Evolutionary conservation across 148 eudicot species (phyloP).

Genomic region (Limonium bicolor): DNA sequence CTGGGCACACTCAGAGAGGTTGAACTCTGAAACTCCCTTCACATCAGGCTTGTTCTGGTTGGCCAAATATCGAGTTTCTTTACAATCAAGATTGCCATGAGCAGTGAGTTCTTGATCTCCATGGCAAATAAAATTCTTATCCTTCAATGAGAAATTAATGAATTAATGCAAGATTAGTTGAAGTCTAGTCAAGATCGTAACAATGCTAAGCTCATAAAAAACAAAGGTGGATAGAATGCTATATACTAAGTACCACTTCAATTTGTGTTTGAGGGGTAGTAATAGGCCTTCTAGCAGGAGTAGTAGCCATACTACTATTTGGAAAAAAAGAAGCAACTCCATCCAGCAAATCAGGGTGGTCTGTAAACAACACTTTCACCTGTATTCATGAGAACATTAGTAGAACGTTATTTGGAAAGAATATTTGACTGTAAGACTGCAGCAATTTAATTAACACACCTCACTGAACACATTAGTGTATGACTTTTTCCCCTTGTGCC

Average conservation of each 20-base stretch:
- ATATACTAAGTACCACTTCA: too few relatives aligned
- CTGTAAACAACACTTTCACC: constrained; percentile 3
- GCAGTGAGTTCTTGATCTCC: not conserved
- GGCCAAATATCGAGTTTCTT: too few relatives aligned
- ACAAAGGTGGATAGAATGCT: too few relatives aligned
- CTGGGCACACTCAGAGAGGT: constrained; percentile 77
- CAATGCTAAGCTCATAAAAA: too few relatives aligned
- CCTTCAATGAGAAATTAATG: constrained; percentile 4
- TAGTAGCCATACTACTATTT: constrained; percentile 11
- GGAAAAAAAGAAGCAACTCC: constrained; percentile 2
- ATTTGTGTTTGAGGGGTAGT: too few relatives aligned
- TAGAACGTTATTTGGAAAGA: not conserved
- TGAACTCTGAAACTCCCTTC: too few relatives aligned
- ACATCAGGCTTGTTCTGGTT: too few relatives aligned
- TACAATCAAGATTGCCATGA: too few relatives aligned
- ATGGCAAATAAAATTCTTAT: constrained; percentile 1
- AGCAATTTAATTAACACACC: constrained; percentile 24
- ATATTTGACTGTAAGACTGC: not conserved
- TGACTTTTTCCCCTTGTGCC: constrained; percentile 34
- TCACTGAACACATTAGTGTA: constrained; percentile 42
- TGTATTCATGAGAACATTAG: not conserved
- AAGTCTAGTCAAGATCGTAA: too few relatives aligned
- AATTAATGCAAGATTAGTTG: not conserved
- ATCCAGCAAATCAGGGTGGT: constrained; percentile 2
- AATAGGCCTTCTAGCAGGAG: too few relatives aligned